Base-by-base conservation (phyloP, 148 eudicot species). In the Vaccinium darrowii region DNA sequence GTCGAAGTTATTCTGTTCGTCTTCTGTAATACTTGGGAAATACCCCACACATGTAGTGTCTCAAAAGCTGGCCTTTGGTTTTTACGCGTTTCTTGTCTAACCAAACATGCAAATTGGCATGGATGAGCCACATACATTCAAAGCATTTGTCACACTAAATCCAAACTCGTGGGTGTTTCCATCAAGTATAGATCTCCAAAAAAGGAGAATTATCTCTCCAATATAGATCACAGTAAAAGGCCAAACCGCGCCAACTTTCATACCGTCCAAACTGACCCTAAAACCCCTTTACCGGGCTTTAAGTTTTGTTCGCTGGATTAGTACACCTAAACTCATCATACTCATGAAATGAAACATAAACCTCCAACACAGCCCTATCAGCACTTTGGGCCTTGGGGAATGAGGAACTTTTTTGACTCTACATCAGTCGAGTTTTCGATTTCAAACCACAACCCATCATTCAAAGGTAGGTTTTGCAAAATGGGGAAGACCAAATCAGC, bases 71-170 rank as follows among this genome's bases (percentile, higher is more conserved):
- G 50, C 93, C 99, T 43, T 84, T 84, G 7, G 93, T 92, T n/a
- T 84, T 89, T 56, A 79, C 58, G 25, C 89, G 87, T 75, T 89
- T 87, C 16, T 84, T 58, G 84, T 94, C 99, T 88, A 96, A 85
- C 97, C 99, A 96, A 72, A 96, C 89, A 82, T 94, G 99, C 88
- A 94, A 91, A 27, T 96, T 96, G 0, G 97, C 98, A 86, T 94
- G 94, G 25, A 94, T 67, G 43, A 91, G 93, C 99, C 99, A 96
- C 47, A 94, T 30, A 33, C 92, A 84, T 92, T 94, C 79, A 94
- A 72, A 12, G 95, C 92, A 85, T 96, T 96, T 1, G 92, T 91
- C 33, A 96, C 98, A 75, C 95, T 82, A 56, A 96, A 94, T 30
- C 78, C 88, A 53, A 96, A 53, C 54, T 82, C 84, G 87, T 96